phyloP scores from a whole-genome alignment of 192 early-diverging fungal genomes.

The Backusella psychrophila region DNA sequence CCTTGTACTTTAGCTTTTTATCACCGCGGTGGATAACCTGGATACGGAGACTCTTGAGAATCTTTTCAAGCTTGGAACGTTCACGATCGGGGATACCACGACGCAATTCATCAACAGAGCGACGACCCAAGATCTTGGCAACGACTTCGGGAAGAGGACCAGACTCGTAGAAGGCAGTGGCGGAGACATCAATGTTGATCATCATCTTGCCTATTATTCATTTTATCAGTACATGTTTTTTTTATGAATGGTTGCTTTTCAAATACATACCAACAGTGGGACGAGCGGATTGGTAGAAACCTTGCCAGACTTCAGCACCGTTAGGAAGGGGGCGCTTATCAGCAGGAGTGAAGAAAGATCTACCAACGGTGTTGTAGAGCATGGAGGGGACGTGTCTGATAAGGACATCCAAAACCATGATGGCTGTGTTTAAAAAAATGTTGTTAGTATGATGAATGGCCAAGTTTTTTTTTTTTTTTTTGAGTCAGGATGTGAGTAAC shows the following conservation, averaged over 20 bases:
- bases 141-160: conserved; percentile 74
- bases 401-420: conserved; percentile 77
- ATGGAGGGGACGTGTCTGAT: conserved; percentile 84
- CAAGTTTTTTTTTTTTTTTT: neutral
- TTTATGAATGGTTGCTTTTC: too few relatives aligned
- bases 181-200: conserved; percentile 71
- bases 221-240: neutral
- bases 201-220: conserved; percentile 52
- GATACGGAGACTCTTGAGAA: conserved; percentile 52
- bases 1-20: conserved; percentile 73
- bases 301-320: conserved; percentile 90
- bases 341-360: conserved; percentile 90
- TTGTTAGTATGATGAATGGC: neutral
- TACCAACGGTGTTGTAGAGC: conserved; percentile 73
- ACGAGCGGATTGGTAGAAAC: conserved; percentile 86
- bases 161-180: conserved; percentile 65
- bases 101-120: conserved; percentile 47
- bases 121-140: conserved; percentile 58
- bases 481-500: too few relatives aligned
- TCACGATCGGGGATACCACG: conserved; percentile 45
- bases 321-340: conserved; percentile 50
- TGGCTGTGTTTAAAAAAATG: conserved; percentile 31
- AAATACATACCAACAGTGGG: conserved; percentile 60
- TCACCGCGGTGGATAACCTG: conserved; percentile 58
- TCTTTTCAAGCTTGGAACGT: conserved; percentile 45